phyloP scores from a whole-genome alignment of 1,139 yeast genomes.

The Pichia terricola region DNA sequence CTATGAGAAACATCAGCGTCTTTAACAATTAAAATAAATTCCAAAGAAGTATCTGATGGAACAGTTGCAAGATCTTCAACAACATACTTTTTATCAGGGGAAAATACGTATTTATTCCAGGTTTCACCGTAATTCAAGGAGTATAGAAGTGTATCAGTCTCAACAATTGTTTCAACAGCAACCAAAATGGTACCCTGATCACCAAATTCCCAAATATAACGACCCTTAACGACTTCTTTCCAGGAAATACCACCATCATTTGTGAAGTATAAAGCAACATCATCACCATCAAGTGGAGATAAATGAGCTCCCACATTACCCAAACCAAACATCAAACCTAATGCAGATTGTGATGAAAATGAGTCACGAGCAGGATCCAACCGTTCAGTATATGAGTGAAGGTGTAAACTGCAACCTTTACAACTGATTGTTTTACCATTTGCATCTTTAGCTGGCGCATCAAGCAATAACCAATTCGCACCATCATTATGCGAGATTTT shows the following conservation, averaged over 20 bases:
- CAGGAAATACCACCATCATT: constrained; percentile 86
- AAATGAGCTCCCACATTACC: constrained; percentile 81
- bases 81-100: constrained; percentile 39
- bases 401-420: constrained; percentile 63
- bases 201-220: constrained; percentile 90
- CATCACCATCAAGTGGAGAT: constrained; percentile 36
- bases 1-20: constrained; percentile 31
- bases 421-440: constrained; percentile 47
- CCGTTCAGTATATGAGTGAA: constrained; percentile 90
- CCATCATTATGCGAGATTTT: constrained; percentile 87
- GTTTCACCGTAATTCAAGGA: constrained; percentile 73
- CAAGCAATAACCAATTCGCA: constrained; percentile 67
- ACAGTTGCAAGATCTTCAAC: constrained; percentile 78
- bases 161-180: constrained; percentile 48
- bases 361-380: constrained; percentile 69
- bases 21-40: constrained; percentile 46
- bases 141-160: constrained; percentile 51
- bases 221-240: constrained; percentile 68
- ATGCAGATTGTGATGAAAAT: constrained; percentile 79
- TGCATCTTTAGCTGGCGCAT: constrained; percentile 60
- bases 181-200: constrained; percentile 87
- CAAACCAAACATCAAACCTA: constrained; percentile 76
- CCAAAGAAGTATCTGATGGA: constrained; percentile 79
- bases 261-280: constrained; percentile 52
- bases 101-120: constrained; percentile 62